Percentiles rank a stretch among this genome's conserved stretches.
Conservation (phyloP, 169 alveolate species). For the Eimeria necatrix region DNA sequence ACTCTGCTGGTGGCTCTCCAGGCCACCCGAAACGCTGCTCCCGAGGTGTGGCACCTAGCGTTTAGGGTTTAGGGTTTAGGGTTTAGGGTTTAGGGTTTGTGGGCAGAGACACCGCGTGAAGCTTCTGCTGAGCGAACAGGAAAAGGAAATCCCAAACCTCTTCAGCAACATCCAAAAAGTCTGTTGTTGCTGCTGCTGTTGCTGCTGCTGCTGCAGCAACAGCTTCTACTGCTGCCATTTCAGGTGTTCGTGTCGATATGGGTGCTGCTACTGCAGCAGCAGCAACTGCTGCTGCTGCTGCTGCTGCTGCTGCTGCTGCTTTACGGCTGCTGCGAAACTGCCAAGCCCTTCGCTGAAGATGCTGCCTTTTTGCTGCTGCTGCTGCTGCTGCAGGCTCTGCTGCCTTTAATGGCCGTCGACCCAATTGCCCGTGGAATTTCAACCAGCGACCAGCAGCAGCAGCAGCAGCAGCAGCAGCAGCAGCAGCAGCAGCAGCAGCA, state of each 20-base stretch:
- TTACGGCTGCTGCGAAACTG: not conserved
- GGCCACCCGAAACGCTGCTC: not conserved
- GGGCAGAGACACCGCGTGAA: slow-evolving; percentile 80
- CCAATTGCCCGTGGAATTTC: slow-evolving; percentile 3
- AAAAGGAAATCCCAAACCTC: slow-evolving; percentile 85
- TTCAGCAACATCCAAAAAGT: slow-evolving; percentile 76
- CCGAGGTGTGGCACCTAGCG: not conserved
- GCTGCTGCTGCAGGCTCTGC: slow-evolving; percentile 13
- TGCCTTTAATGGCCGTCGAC: slow-evolving; percentile 24
- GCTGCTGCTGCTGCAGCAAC: no score
- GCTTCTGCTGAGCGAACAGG: slow-evolving; percentile 78
- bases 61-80: not conserved
- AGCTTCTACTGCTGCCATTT: no score
- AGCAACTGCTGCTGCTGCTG: no score
- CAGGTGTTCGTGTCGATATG: no score
- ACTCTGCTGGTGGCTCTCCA: not conserved
- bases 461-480: slow-evolving; percentile 29
- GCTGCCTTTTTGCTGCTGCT: no score
- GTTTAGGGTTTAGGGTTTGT: no score
- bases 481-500: not conserved
- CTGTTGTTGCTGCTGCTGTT: no score
- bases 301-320: not conserved
- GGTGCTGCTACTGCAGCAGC: no score
- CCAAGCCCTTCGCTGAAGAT: no score
- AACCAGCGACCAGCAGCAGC: slow-evolving; percentile 13